A percentile compares a stretch with the other conserved stretches of the same genome.
Evolutionary conservation across 148 eudicot genomes (phyloP).

Genomic region (Persicaria tinctoria): DNA sequence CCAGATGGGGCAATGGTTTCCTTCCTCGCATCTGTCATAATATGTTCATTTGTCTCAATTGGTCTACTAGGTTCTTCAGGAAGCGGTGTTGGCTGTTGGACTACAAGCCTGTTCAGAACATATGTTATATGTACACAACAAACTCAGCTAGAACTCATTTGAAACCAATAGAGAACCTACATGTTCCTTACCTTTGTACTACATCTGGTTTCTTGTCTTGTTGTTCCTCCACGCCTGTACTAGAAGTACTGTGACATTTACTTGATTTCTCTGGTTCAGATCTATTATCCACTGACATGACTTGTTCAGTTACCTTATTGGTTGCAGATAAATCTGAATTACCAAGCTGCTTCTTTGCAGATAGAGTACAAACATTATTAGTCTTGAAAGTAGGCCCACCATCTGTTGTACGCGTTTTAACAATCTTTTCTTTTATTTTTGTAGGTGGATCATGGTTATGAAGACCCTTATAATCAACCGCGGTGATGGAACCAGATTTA

Average conservation of each 20-base stretch:
- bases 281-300: conserved; percentile 14
- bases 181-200: conserved; percentile 21
- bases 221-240: conserved; percentile 14
- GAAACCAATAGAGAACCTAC: neutral
- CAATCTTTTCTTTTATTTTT: conserved; percentile 28
- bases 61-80: conserved; percentile 16
- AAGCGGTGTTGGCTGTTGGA: conserved; percentile 12
- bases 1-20: conserved; percentile 40
- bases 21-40: conserved; percentile 29
- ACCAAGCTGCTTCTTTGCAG: conserved; percentile 16
- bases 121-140: neutral
- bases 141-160: neutral
- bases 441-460: conserved; percentile 78
- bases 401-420: conserved; percentile 28
- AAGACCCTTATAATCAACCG: conserved; percentile 50
- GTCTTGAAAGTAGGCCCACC: conserved; percentile 6
- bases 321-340: conserved; percentile 23
- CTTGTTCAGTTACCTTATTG: conserved; percentile 23
- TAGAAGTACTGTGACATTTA: conserved; percentile 10
- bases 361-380: conserved; percentile 14
- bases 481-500: conserved; percentile 32
- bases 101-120: conserved; percentile 17
- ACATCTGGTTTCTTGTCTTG: conserved; percentile 9
- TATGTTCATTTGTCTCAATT: conserved; percentile 25
- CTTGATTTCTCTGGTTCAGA: conserved; percentile 17